Evolutionary conservation across 2,329 filamentous ascomycete genomes (phyloP).

Genomic region (Zymoseptoria tritici): DNA sequence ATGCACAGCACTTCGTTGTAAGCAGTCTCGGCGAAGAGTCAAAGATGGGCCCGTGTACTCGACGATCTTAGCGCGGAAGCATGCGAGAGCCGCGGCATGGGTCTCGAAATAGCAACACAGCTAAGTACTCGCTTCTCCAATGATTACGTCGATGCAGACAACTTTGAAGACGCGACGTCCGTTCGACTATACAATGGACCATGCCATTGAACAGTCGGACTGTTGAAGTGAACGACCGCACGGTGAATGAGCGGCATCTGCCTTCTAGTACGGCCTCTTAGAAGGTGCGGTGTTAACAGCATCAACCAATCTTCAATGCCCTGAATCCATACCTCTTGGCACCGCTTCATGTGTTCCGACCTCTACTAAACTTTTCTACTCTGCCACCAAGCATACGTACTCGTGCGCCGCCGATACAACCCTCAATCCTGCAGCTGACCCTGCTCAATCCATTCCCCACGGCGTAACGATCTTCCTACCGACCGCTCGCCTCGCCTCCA

Average conservation of each 20-base stretch:
- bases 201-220: neutral
- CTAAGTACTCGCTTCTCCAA: neutral
- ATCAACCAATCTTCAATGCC: neutral
- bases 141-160: slow-evolving; percentile 8
- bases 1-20: neutral
- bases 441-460: neutral
- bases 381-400: neutral
- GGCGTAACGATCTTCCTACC: no score
- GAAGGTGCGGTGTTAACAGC: neutral
- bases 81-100: neutral
- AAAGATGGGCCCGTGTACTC: neutral
- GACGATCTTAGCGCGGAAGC: neutral
- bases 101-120: neutral
- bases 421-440: neutral
- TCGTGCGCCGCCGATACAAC: neutral
- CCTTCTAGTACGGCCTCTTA: no score
- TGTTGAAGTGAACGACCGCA: neutral
- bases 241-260: neutral
- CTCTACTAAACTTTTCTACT: neutral
- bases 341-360: neutral
- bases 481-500: no score
- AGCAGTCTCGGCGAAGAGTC: neutral
- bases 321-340: neutral
- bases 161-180: neutral
- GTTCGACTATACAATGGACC: no score